Evolutionary conservation across 495 filamentous ascomycete genomes (phyloP).

Genomic region (Parathielavia appendiculata): DNA sequence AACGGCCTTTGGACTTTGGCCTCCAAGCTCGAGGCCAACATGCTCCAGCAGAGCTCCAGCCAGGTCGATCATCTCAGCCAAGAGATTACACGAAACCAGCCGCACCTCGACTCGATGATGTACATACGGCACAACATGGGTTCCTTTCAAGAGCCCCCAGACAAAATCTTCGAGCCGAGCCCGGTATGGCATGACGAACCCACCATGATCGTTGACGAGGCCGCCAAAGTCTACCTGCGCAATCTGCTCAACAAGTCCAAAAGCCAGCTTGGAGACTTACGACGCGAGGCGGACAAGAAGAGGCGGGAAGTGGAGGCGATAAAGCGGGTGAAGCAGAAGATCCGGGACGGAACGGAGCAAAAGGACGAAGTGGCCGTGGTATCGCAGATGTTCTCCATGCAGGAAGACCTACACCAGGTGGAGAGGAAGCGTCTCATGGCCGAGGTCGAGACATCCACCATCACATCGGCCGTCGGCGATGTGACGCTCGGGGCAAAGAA

Average conservation of each 20-base stretch:
- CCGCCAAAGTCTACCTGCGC: constrained; percentile 81
- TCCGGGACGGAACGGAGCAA: constrained; percentile 78
- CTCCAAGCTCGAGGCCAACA: constrained; percentile 67
- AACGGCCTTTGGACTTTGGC: constrained; percentile 83
- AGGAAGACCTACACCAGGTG: constrained; percentile 81
- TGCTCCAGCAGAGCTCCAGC: constrained; percentile 64
- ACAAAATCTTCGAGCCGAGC: constrained; percentile 88
- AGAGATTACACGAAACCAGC: constrained; percentile 85
- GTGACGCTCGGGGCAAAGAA: constrained; percentile 84
- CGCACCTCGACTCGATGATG: constrained; percentile 91
- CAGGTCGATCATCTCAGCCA: constrained; percentile 62
- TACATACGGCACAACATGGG: constrained; percentile 87
- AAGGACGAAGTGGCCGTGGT: constrained; percentile 78
- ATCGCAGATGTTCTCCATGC: constrained; percentile 65
- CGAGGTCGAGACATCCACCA: constrained; percentile 86
- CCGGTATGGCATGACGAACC: constrained; percentile 96
- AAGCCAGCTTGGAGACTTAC: constrained; percentile 66
- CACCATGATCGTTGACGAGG: constrained; percentile 72
- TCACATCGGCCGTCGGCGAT: constrained; percentile 81
- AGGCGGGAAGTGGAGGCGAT: constrained; percentile 72
- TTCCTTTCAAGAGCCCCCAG: constrained; percentile 71
- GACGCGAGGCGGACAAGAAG: constrained; percentile 78
- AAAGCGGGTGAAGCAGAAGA: constrained; percentile 62
- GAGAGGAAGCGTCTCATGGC: constrained; percentile 80
- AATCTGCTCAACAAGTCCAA: constrained; percentile 92